Base-by-base conservation (phyloP, 2,329 filamentous ascomycete species). In the Neocucurbitaria cava region DNA sequence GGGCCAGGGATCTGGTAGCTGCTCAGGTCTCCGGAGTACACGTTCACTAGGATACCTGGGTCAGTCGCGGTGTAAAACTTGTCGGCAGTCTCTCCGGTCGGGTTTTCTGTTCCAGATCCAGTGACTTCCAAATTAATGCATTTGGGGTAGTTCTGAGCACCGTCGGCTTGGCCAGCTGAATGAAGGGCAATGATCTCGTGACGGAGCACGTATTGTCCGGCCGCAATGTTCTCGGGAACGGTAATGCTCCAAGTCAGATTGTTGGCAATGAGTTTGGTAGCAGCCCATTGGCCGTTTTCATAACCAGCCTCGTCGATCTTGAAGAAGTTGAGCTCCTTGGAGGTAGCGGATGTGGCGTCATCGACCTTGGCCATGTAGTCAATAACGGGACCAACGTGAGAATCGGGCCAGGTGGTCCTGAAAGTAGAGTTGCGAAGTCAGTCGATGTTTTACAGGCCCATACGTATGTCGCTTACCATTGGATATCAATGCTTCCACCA, bases 401-500 rank as follows among this genome's bases (percentile, higher is more conserved):
- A 81, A 23, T 46, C 31, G 60, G 76, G 87, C 88, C 88, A 90
- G 15, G 78, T 77, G 53, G 80, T 84, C 88, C 87, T 28, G 10
- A 28, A 28, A 5, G 10, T 28, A 28, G 26, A 28, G 5, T 6
- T 28, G 10, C 26, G 10, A 5, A 10, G 26, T 28, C 26, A 28
- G 26, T 28, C 5, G 5, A 5, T 28, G 26, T 28, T 10, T 28
- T 10, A 28, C 26, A 10, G 5, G 26, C 26, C 5, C 26, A 28
- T 10, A 28, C 10, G 26, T 5, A 5, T 28, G 26, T 10, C 10
- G 26, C 26, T 28, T 28, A 28, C 26, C 26, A 90, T 64, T 85
- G 80, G 44, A 90, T 74, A 54, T 83, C 77, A 61, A 89, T 69
- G 15, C 78, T 78, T 62, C 78, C 77, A 54, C 88, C 88, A 15